Evolutionary conservation across 805 yeast species (phyloP), one percentile per base, ranked within the genome.

Genomic region (Candida boleticola): DNA sequence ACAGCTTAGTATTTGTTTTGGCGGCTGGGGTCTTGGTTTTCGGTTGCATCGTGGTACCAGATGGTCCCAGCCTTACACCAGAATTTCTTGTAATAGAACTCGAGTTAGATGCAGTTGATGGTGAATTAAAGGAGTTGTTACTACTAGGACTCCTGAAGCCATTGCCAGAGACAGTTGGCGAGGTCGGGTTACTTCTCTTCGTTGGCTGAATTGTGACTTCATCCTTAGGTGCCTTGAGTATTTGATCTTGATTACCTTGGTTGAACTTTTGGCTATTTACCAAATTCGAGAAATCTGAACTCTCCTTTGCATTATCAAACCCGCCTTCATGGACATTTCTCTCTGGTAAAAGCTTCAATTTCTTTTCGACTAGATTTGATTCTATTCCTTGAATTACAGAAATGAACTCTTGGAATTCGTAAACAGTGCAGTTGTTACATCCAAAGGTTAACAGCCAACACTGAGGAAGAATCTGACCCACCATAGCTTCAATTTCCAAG

Each of bases 361-460:
- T 60, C 44, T 47, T 49, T 13, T 52, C 48, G 3, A 52, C 45
- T 23, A 61, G 45, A 13, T 22, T 43, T 9, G 34, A 43, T 46
- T 61, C 57, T 30, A 65, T 58, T 11, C 51, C 45, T 29, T 54
- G 48, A 14, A 61, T 50, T 20, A 41, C 39, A 1, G 34, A 31
- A 52, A 66, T 56, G 37, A 65, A 64, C 4, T 41, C 41, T 34
- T 56, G 48, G 44, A 70, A 69, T 43, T 69, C 74, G 3, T 29
- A 18, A 37, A 56, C 58, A 22, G 58, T 57, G 45, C 73, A 68
- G 30, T 67, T 71, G 37, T 54, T 57, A 43, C 74, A 68, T 2
- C 69, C 66, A 50, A 68, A 68, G 1, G 61, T 57, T 34, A 70
- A 52, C 20, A 54, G 53, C 42, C 58, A 50, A 39, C 70, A 59